Evolutionary conservation across 208 protist genomes (phyloP).

Genomic region (Sergeia podlipaevii): DNA sequence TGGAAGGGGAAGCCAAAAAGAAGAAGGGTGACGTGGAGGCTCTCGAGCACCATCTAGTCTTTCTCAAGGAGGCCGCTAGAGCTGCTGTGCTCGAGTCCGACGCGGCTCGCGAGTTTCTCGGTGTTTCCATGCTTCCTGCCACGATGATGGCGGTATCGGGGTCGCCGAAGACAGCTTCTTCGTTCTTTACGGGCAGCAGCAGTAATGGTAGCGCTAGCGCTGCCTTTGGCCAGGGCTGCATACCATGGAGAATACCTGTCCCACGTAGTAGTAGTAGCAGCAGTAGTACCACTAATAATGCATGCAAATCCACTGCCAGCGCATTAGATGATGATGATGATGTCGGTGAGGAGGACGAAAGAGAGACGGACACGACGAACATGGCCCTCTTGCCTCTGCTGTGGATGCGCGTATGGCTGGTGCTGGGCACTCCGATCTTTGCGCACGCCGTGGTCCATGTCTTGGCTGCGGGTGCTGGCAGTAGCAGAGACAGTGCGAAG

Average conservation of each 20-base stretch:
- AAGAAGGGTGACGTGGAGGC: background rate
- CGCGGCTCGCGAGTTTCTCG: constrained; percentile 44
- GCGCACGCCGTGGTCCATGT: too few species aligned
- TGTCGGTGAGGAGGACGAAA: too few species aligned
- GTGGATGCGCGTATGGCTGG: constrained; percentile 51
- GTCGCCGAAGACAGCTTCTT: background rate
- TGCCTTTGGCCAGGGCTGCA: background rate
- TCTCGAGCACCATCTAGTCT: constrained; percentile 15
- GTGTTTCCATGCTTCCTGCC: constrained; percentile 14
- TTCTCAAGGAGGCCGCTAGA: constrained; percentile 26
- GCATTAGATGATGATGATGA: too few species aligned
- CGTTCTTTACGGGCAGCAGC: background rate
- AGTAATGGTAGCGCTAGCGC: background rate
- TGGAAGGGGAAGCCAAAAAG: background rate
- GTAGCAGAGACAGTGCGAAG: background rate
- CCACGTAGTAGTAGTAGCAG: too few species aligned
- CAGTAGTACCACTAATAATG: too few species aligned
- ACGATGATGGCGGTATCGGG: background rate
- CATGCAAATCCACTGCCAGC: too few species aligned
- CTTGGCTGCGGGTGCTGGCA: constrained; percentile 21
- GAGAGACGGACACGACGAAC: too few species aligned
- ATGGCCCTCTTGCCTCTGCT: constrained; percentile 35
- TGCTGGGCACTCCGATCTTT: constrained; percentile 46
- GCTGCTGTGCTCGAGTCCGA: constrained; percentile 29
- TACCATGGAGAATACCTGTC: too few species aligned